A percentile compares a stretch with the other conserved stretches of the same genome.
phyloP scores from a whole-genome alignment of 1,139 yeast genomes.

The Blastobotrys niveus region DNA sequence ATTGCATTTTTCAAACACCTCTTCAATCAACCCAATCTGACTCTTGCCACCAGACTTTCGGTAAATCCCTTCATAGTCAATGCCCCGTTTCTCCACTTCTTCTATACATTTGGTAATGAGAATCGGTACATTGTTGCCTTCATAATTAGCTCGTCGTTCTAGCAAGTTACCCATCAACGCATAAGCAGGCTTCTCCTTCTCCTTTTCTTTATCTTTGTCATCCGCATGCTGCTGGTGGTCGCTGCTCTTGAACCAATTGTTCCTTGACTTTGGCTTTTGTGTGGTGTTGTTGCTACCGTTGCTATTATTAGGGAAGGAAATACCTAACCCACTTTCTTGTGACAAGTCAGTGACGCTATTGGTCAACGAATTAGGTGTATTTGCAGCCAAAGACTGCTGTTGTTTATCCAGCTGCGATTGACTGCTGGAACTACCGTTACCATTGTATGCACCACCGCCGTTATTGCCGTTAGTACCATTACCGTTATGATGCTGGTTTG shows the following conservation, averaged over 20 bases:
- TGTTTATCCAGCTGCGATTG: too few relatives aligned
- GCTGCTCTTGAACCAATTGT: slow-evolving; percentile 18
- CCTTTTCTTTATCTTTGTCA: background rate
- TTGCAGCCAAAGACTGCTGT: background rate
- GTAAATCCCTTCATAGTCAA: slow-evolving; percentile 78
- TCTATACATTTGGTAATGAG: slow-evolving; percentile 67
- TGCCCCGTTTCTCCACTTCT: slow-evolving; percentile 71
- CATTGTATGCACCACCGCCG: too few relatives aligned
- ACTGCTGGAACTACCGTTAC: slow-evolving; percentile 1
- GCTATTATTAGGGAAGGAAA: slow-evolving; percentile 17
- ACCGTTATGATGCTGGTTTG: background rate
- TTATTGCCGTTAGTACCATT: background rate
- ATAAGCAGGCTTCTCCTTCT: slow-evolving; percentile 10
- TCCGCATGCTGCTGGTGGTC: slow-evolving; percentile 9
- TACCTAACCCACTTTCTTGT: slow-evolving; percentile 20
- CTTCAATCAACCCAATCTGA: slow-evolving; percentile 52
- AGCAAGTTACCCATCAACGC: slow-evolving; percentile 27
- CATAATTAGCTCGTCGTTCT: slow-evolving; percentile 42
- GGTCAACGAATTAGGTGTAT: slow-evolving; percentile 12
- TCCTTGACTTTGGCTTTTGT: slow-evolving; percentile 9
- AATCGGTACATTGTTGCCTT: slow-evolving; percentile 58
- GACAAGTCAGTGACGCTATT: slow-evolving; percentile 19
- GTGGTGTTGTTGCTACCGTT: too few relatives aligned
- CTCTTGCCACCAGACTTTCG: slow-evolving; percentile 86
- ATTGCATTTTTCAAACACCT: slow-evolving; percentile 36